phyloP scores from a whole-genome alignment of 495 filamentous ascomycete genomes.

The Lasiosphaeris hirsuta region DNA sequence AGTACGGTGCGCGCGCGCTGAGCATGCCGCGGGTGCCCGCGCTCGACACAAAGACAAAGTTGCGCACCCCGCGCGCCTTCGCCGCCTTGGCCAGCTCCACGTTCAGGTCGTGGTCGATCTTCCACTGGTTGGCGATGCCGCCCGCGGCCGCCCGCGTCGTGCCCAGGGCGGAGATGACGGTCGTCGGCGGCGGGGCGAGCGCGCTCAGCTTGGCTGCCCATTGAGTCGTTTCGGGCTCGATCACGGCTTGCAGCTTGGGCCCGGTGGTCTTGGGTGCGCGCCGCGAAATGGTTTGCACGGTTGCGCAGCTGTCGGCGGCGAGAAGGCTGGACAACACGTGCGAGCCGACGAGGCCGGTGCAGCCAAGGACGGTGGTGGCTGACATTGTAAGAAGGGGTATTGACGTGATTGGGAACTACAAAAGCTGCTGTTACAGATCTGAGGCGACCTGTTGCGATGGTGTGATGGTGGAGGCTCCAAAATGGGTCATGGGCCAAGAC shows the following conservation, averaged over 20 bases:
- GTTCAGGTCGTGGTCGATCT: constrained; percentile 74
- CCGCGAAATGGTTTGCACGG: constrained; percentile 57
- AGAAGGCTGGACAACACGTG: constrained; percentile 57
- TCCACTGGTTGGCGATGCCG: constrained; percentile 68
- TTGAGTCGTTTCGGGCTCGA: constrained; percentile 45
- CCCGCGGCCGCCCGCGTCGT: constrained; percentile 66
- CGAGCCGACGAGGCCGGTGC: constrained; percentile 55
- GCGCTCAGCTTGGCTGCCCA: constrained; percentile 56
- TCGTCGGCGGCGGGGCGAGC: constrained; percentile 53
- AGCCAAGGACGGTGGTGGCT: constrained; percentile 51
- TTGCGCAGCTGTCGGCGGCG: constrained; percentile 35
- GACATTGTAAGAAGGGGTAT: constrained; percentile 20
- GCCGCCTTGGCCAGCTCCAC: constrained; percentile 65
- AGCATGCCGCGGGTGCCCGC: constrained; percentile 42
- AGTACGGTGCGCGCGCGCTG: constrained; percentile 46
- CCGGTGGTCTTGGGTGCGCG: constrained; percentile 44
- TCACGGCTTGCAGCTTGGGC: constrained; percentile 47
- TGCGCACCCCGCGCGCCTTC: constrained; percentile 58
- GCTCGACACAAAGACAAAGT: constrained; percentile 66
- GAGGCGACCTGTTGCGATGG: too few relatives aligned
- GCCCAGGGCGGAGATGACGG: constrained; percentile 63
- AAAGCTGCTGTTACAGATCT: too few relatives aligned
- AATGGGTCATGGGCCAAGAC: too few relatives aligned
- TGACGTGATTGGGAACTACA: not conserved
- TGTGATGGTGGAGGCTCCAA: too few relatives aligned